phyloP scores from a whole-genome alignment of 192 early-diverging fungal species.

The Cetraspora pellucida region DNA sequence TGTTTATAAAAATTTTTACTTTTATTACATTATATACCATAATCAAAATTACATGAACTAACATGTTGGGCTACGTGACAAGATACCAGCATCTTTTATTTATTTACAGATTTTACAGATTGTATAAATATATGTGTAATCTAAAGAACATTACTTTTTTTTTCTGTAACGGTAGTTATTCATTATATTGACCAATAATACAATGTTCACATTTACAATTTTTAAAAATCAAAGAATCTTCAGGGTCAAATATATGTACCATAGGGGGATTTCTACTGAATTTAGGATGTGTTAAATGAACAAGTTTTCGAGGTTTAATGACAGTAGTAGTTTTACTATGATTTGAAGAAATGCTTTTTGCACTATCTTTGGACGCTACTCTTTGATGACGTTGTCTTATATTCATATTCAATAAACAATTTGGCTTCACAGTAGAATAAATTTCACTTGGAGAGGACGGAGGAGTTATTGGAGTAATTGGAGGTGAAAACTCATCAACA shows the following conservation, averaged over 20 bases:
- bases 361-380: neutral
- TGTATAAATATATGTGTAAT: no score
- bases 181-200: slow-evolving; percentile 13
- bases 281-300: slow-evolving; percentile 16
- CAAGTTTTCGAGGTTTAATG: neutral
- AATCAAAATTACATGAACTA: no score
- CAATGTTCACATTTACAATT: slow-evolving; percentile 28
- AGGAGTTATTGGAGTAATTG: neutral
- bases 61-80: no score
- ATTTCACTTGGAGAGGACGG: slow-evolving; percentile 7
- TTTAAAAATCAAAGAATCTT: slow-evolving; percentile 24
- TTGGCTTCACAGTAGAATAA: neutral
- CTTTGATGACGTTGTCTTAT: neutral
- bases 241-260: slow-evolving; percentile 26
- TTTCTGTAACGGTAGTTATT: neutral
- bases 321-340: neutral
- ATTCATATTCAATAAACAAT: slow-evolving; percentile 26
- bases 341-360: neutral
- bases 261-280: slow-evolving; percentile 8
- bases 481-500: neutral
- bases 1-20: no score
- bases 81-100: neutral
- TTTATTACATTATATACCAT: no score
- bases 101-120: neutral
- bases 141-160: no score